Evolutionary conservation across 2,329 filamentous ascomycete species (phyloP).

Genomic region (Hypoxylon sp.): DNA sequence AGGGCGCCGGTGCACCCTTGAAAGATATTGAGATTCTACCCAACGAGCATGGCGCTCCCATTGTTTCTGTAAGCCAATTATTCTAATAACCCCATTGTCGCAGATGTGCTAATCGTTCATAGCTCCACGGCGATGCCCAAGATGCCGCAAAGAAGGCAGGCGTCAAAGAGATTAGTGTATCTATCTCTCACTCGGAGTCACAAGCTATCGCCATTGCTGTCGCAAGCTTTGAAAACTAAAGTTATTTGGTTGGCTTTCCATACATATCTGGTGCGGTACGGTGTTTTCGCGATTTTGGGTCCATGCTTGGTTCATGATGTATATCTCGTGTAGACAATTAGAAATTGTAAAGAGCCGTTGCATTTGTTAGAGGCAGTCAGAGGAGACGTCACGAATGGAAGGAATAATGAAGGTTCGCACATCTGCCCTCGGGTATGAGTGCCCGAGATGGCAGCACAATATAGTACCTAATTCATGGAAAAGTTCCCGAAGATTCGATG

Average conservation of each 20-base stretch:
- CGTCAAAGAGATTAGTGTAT: slow-evolving; percentile 90
- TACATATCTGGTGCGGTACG: slow-evolving; percentile 24
- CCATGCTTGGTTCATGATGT: slow-evolving; percentile 31
- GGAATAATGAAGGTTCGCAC: background rate
- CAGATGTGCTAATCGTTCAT: slow-evolving; percentile 57
- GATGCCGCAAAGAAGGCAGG: slow-evolving; percentile 87
- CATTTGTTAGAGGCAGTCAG: slow-evolving; percentile 17
- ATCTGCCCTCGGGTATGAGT: slow-evolving; percentile 2
- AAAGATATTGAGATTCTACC: slow-evolving; percentile 95
- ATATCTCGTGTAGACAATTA: slow-evolving; percentile 40
- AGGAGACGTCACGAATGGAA: slow-evolving; percentile 2
- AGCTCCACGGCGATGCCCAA: slow-evolving; percentile 91
- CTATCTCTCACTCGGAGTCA: slow-evolving; percentile 94
- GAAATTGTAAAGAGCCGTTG: slow-evolving; percentile 17
- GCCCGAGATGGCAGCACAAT: slow-evolving; percentile 1
- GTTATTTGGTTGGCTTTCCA: slow-evolving; percentile 16
- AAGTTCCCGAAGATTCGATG: background rate
- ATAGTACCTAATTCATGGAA: slow-evolving; percentile 9
- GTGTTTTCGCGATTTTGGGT: slow-evolving; percentile 29
- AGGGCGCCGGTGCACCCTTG: slow-evolving; percentile 89
- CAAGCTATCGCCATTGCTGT: slow-evolving; percentile 97
- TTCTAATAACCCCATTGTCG: slow-evolving; percentile 15
- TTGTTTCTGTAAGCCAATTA: slow-evolving; percentile 79
- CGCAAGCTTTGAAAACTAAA: slow-evolving; percentile 75
- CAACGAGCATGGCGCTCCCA: slow-evolving; percentile 84